A percentile compares a stretch with the other conserved stretches of the same genome.
Conservation (phyloP, 768 basidiomycete genomes). For the Amanita subjunquillea region DNA sequence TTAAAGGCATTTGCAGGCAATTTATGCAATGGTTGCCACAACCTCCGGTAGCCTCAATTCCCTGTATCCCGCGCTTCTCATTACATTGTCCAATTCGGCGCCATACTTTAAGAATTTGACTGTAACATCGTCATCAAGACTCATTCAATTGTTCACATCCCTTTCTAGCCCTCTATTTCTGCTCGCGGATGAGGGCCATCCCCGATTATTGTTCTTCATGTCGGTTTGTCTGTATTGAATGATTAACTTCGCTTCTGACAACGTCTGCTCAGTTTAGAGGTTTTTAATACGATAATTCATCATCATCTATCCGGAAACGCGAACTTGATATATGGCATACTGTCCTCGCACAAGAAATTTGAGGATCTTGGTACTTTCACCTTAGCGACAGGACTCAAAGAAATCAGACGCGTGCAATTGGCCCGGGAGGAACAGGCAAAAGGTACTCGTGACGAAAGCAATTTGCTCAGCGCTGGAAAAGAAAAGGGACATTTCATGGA, state of each 20-base stretch:
- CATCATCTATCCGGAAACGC: slow-evolving; percentile 78
- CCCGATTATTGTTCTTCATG: slow-evolving; percentile 88
- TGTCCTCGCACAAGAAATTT: slow-evolving; percentile 77
- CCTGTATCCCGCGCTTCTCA: slow-evolving; percentile 87
- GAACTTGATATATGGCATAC: slow-evolving; percentile 77
- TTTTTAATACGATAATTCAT: slow-evolving; percentile 79
- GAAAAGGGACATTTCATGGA: slow-evolving; percentile 64
- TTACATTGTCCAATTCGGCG: slow-evolving; percentile 80
- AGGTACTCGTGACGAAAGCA: slow-evolving; percentile 30
- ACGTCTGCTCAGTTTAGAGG: slow-evolving; percentile 56
- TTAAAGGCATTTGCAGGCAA: slow-evolving; percentile 39
- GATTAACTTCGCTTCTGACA: neutral
- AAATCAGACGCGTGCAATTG: slow-evolving; percentile 66
- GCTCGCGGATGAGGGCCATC: slow-evolving; percentile 91
- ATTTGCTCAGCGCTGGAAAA: slow-evolving; percentile 31
- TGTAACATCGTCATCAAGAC: slow-evolving; percentile 69
- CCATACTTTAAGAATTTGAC: slow-evolving; percentile 79
- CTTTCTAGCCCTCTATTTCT: slow-evolving; percentile 87
- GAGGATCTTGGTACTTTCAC: slow-evolving; percentile 92
- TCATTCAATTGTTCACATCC: slow-evolving; percentile 84
- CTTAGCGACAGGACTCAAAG: slow-evolving; percentile 71
- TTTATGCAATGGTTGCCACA: slow-evolving; percentile 85
- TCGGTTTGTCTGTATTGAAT: slow-evolving; percentile 15
- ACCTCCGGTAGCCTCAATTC: slow-evolving; percentile 75
- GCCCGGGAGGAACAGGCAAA: slow-evolving; percentile 59